Evolutionary conservation across 768 basidiomycete genomes (phyloP).

Genomic region (Tricholoma matsutake): DNA sequence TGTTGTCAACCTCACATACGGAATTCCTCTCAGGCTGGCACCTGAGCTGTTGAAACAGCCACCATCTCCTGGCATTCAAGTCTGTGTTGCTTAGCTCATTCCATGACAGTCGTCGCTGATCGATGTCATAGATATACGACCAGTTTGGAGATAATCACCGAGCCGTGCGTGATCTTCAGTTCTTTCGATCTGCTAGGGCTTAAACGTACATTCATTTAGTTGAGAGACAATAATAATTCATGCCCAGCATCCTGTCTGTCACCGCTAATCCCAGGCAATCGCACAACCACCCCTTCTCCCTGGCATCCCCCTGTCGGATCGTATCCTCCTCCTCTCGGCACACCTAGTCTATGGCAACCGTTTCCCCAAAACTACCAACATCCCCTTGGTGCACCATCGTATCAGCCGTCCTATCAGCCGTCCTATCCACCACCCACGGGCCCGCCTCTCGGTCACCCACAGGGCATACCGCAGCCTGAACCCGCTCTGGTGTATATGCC

Average conservation of each 20-base stretch:
- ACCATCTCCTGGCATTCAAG: background rate
- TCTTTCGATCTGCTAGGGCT: background rate
- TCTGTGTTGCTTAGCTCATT: background rate
- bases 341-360: constrained; percentile 10
- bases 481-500: background rate
- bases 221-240: background rate
- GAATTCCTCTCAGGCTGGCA: no score
- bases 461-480: constrained; percentile 2
- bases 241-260: background rate
- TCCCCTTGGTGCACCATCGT: constrained; percentile 6
- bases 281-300: background rate
- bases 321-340: constrained; percentile 20
- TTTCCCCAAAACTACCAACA: constrained; percentile 7
- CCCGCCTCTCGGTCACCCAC: constrained; percentile 1
- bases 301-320: background rate
- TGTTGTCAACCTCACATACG: no score
- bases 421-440: constrained; percentile 8
- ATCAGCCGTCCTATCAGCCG: background rate
- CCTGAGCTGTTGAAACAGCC: background rate
- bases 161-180: background rate
- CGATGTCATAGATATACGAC: background rate
- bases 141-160: background rate
- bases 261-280: background rate
- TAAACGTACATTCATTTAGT: background rate
- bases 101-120: background rate